Evolutionary conservation across 108 stramenopile genomes (phyloP).

Genomic region (Mediolabrus comicus): DNA sequence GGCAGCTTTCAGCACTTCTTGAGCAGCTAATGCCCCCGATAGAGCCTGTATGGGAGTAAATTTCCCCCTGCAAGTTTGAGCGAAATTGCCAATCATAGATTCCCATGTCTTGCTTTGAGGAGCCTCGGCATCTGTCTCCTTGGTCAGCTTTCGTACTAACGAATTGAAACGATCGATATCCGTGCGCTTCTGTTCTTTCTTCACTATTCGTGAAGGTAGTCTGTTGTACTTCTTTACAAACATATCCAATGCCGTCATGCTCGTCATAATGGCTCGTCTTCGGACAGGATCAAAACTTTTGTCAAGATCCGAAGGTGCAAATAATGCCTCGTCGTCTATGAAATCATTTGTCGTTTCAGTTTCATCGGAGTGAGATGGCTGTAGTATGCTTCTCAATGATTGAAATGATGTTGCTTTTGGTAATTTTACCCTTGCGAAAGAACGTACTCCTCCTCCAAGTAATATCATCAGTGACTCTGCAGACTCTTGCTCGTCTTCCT

Average conservation of each 20-base stretch:
- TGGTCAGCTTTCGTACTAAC: conserved; percentile 18
- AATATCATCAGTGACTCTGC: conserved; percentile 17
- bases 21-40: conserved; percentile 80
- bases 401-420: conserved; percentile 54
- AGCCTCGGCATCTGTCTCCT: neutral
- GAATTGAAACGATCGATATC: conserved; percentile 40
- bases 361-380: conserved; percentile 9
- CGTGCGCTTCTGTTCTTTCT: conserved; percentile 31
- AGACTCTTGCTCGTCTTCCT: conserved; percentile 4
- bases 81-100: conserved; percentile 39
- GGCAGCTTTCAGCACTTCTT: conserved; percentile 84
- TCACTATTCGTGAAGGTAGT: conserved; percentile 37
- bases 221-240: conserved; percentile 54
- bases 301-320: conserved; percentile 84
- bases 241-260: conserved; percentile 60
- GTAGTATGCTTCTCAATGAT: conserved; percentile 54
- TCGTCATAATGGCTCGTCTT: conserved; percentile 55
- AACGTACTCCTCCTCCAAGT: conserved; percentile 25
- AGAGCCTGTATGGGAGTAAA: conserved; percentile 79
- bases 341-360: neutral
- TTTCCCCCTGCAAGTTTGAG: conserved; percentile 63
- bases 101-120: conserved; percentile 16
- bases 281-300: conserved; percentile 77
- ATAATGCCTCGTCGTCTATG: conserved; percentile 47
- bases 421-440: conserved; percentile 70